A percentile compares a stretch with the other conserved stretches of the same genome.
Conservation (phyloP, 208 protist species). For the Wallacemonas collosoma region DNA sequence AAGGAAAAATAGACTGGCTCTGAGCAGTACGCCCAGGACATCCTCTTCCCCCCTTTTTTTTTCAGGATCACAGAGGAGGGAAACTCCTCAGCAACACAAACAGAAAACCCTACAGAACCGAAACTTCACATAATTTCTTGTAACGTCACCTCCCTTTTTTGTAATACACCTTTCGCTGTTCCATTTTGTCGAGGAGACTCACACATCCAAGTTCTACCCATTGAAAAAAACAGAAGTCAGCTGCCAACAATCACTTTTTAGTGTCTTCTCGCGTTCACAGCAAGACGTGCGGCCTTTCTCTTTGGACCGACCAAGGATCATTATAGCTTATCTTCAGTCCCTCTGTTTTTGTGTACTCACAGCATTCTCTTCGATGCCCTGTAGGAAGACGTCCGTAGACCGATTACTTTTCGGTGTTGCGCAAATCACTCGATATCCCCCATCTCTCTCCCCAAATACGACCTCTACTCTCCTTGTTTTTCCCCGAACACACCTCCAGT, state of each 20-base stretch:
- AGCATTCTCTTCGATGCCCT: not conserved
- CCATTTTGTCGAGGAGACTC: constrained; percentile 1
- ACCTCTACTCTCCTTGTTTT: not conserved
- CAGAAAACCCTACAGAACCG: constrained; percentile 9
- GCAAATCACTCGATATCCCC: not conserved
- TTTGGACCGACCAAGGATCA: not conserved
- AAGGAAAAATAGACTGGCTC: not conserved
- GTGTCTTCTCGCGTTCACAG: no score
- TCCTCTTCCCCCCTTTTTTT: constrained; percentile 5
- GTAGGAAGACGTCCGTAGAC: no score
- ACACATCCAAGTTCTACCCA: not conserved
- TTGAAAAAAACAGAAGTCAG: not conserved
- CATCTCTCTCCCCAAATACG: constrained; percentile 3
- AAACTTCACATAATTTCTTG: constrained; percentile 20
- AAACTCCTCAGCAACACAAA: not conserved
- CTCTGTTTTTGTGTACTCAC: no score
- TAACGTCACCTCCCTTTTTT: constrained; percentile 1
- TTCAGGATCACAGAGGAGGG: not conserved
- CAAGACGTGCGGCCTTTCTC: not conserved
- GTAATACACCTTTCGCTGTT: constrained; percentile 6
- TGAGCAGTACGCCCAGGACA: not conserved
- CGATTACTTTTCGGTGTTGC: no score
- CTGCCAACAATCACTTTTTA: no score
- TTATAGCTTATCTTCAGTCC: not conserved
- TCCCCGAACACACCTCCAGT: no score